Percentiles rank a stretch among this genome's conserved stretches.
Conservation (phyloP, 1,284 basidiomycete genomes). For the Sanghuangporus sanghuang region DNA sequence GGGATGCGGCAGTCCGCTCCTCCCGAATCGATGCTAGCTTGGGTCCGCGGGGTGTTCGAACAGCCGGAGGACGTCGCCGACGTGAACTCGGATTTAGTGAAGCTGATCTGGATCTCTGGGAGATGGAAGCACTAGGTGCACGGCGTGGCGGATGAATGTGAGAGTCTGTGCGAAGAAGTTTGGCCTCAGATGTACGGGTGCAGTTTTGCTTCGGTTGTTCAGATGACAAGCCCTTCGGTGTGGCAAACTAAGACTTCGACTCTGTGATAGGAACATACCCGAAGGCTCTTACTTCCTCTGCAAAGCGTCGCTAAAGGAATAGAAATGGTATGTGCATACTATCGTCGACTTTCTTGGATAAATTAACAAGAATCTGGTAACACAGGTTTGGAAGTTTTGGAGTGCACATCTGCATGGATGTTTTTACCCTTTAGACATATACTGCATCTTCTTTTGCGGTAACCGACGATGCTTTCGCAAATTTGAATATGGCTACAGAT, state of each 20-base stretch:
- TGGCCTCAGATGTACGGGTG: neutral
- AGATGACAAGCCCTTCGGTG: neutral
- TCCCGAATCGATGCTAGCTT: neutral
- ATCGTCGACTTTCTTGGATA: too few species aligned
- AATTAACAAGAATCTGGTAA: too few species aligned
- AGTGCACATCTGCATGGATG: too few species aligned
- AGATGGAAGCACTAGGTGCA: conserved; percentile 14
- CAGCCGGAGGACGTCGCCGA: neutral
- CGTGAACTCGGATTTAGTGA: conserved; percentile 13
- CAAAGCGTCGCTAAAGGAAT: too few species aligned
- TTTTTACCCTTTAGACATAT: too few species aligned
- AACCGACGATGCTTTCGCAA: too few species aligned
- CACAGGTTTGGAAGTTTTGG: too few species aligned
- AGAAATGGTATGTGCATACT: too few species aligned
- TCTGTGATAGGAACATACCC: too few species aligned
- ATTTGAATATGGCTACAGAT: too few species aligned
- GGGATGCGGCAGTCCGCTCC: neutral
- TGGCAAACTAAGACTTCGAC: neutral
- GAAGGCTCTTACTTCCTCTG: too few species aligned
- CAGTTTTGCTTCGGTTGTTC: neutral
- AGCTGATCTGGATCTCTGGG: conserved; percentile 12
- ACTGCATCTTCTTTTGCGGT: too few species aligned
- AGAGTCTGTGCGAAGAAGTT: neutral
- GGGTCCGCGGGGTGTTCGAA: neutral
- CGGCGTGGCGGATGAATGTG: conserved; percentile 5